Percentiles rank a stretch among this genome's conserved stretches.
These are phyloP conservation scores for Clitoria ternatea DNA, from an alignment of 306 rosid genomes.

Conservation along the genomic window DNA sequence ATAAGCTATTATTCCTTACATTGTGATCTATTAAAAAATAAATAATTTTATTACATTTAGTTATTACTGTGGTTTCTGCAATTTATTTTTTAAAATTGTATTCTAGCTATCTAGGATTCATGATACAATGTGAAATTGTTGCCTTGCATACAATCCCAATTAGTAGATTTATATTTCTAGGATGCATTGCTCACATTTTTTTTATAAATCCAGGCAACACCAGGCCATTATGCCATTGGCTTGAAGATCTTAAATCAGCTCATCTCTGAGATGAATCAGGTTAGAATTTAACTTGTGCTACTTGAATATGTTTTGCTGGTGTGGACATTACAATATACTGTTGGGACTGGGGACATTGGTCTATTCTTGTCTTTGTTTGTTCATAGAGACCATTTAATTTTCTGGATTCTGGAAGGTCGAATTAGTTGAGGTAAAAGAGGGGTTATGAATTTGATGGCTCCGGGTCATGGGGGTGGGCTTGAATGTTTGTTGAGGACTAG, in stretches of 20 bases:
- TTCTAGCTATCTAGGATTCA: not conserved
- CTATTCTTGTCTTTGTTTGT: not conserved
- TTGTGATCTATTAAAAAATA: not conserved
- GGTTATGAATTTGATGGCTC: not conserved
- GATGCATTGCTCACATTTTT: conserved; percentile 1
- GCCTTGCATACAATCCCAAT: not conserved
- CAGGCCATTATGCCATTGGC: conserved; percentile 93
- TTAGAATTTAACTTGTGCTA: conserved; percentile 29
- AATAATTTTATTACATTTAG: not conserved
- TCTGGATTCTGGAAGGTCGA: not conserved
- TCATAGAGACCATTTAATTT: not conserved
- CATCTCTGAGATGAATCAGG: conserved; percentile 99
- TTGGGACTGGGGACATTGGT: conserved; percentile 4
- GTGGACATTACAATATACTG: not conserved
- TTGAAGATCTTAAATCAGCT: conserved; percentile 95
- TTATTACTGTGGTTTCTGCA: not conserved
- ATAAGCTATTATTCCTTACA: not conserved
- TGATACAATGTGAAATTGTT: not conserved
- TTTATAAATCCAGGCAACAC: conserved; percentile 62
- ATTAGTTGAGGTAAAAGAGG: not conserved
- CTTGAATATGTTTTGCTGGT: conserved; percentile 19
- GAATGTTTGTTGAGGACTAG: not conserved
- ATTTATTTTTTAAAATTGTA: not conserved
- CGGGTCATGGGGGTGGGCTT: not conserved
- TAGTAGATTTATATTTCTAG: not conserved